These are phyloP conservation scores for Acrocalymma vagum DNA, from an alignment of 2,329 filamentous ascomycete species.

Conservation along the genomic window DNA sequence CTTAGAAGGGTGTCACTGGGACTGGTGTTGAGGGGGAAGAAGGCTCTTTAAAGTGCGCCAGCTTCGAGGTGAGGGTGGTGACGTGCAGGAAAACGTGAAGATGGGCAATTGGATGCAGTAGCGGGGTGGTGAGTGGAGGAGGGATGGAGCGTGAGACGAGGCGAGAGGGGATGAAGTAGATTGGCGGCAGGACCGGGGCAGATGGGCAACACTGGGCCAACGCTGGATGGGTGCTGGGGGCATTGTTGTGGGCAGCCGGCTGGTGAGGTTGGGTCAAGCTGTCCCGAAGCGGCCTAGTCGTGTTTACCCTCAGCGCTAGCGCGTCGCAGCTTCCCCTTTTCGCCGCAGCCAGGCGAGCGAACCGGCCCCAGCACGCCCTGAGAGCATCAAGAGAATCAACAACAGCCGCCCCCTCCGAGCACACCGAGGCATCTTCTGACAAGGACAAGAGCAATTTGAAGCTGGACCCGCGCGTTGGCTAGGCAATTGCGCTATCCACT, in stretches of 20 bases:
- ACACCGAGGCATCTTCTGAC: constrained; percentile 35
- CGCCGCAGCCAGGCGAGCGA: constrained; percentile 10
- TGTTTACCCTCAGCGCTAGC: constrained; percentile 31
- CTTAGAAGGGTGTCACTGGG: constrained; percentile 42
- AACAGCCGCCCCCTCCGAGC: constrained; percentile 11
- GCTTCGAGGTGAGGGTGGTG: constrained; percentile 34
- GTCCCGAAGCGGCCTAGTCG: constrained; percentile 27
- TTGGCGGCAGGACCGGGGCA: constrained; percentile 37
- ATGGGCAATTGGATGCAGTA: constrained; percentile 49
- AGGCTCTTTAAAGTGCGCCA: constrained; percentile 36
- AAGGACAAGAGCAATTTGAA: constrained; percentile 24
- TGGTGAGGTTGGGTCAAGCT: constrained; percentile 28
- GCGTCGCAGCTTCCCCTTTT: constrained; percentile 34
- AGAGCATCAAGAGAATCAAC: constrained; percentile 8
- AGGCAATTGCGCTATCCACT: constrained; percentile 23
- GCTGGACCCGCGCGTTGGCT: constrained; percentile 30
- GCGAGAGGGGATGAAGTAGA: constrained; percentile 45
- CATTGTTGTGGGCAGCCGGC: constrained; percentile 27
- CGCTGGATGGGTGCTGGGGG: constrained; percentile 22
- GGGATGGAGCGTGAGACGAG: constrained; percentile 39
- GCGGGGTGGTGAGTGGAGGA: constrained; percentile 46
- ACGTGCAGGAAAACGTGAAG: constrained; percentile 36
- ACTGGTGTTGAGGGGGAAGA: constrained; percentile 26
- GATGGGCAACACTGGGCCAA: constrained; percentile 36
- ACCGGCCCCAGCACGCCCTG: not conserved